A percentile compares a stretch with the other conserved stretches of the same genome.
Conservation (phyloP, 2,329 filamentous ascomycete species). For the Allantophomopsis lycopodina region DNA sequence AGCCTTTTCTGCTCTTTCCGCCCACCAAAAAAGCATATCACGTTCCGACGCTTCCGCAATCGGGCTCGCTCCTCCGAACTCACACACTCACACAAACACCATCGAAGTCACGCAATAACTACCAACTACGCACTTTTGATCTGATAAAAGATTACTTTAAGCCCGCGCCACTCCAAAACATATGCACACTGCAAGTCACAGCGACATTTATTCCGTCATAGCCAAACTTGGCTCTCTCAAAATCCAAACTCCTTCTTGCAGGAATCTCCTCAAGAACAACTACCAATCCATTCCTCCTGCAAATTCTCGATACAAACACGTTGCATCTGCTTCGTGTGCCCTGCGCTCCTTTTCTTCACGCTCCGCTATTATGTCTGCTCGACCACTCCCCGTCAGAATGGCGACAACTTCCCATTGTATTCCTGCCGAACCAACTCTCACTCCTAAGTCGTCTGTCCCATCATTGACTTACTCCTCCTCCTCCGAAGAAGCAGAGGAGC, state of each 20-base stretch:
- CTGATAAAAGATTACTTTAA: too few species aligned
- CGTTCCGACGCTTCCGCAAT: too few species aligned
- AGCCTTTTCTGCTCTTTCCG: too few species aligned
- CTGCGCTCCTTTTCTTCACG: neutral
- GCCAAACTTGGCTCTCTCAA: neutral
- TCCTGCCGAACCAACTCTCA: constrained; percentile 4
- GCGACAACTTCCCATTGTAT: constrained; percentile 6
- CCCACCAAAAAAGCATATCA: too few species aligned
- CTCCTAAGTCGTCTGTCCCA: constrained; percentile 38
- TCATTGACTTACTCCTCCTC: constrained; percentile 50
- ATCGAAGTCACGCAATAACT: neutral
- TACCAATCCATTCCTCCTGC: neutral
- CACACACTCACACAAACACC: neutral
- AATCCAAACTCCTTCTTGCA: neutral
- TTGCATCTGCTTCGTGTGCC: neutral
- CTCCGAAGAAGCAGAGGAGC: constrained; percentile 31
- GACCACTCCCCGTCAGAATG: constrained; percentile 16
- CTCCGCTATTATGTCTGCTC: constrained; percentile 1
- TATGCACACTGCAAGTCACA: too few species aligned
- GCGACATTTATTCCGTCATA: neutral
- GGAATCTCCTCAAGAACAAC: neutral
- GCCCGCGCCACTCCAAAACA: too few species aligned
- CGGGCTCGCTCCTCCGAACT: too few species aligned
- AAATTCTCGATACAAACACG: neutral
- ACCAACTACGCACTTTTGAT: constrained; percentile 1